phyloP scores from a whole-genome alignment of 495 filamentous ascomycete species.

The Neurospora sp. region DNA sequence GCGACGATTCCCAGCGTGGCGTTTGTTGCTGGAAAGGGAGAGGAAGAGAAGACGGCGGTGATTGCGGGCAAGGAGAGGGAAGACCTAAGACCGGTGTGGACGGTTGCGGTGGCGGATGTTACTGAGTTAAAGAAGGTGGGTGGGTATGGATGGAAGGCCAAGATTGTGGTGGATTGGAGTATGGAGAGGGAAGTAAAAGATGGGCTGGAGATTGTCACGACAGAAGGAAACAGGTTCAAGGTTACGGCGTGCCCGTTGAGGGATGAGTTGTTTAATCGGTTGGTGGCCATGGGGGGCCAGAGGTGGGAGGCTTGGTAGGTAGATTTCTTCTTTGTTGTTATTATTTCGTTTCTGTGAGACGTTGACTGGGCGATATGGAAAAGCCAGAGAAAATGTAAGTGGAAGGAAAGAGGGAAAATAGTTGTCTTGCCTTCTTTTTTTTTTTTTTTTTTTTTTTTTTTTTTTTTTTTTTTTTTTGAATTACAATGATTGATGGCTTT shows the following conservation, averaged over 20 bases:
- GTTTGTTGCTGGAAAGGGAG: slow-evolving; percentile 35
- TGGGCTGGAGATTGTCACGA: slow-evolving; percentile 59
- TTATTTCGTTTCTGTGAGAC: too few relatives aligned
- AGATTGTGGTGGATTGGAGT: slow-evolving; percentile 75
- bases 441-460: too few relatives aligned
- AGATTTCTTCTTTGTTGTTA: too few relatives aligned
- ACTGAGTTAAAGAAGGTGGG: slow-evolving; percentile 70
- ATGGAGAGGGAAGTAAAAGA: slow-evolving; percentile 67
- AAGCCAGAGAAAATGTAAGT: too few relatives aligned
- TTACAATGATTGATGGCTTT: too few relatives aligned
- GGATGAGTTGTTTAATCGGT: slow-evolving; percentile 78
- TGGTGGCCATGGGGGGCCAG: slow-evolving; percentile 74
- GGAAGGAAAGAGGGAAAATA: too few relatives aligned
- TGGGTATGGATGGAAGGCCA: slow-evolving; percentile 82
- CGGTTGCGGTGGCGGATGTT: slow-evolving; percentile 40
- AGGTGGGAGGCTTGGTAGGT: slow-evolving; percentile 83
- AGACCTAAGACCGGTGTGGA: slow-evolving; percentile 46
- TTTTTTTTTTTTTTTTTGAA: too few relatives aligned
- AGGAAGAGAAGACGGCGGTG: background rate
- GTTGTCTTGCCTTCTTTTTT: too few relatives aligned
- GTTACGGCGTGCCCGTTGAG: slow-evolving; percentile 67
- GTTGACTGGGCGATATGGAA: too few relatives aligned
- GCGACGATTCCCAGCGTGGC: slow-evolving; percentile 50
- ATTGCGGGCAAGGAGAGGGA: slow-evolving; percentile 42
- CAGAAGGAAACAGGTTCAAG: slow-evolving; percentile 41